Evolutionary conservation across 208 protist genomes (phyloP), one percentile per base, ranked within the genome.

Genomic region (Kentomonas sorsogonicus): DNA sequence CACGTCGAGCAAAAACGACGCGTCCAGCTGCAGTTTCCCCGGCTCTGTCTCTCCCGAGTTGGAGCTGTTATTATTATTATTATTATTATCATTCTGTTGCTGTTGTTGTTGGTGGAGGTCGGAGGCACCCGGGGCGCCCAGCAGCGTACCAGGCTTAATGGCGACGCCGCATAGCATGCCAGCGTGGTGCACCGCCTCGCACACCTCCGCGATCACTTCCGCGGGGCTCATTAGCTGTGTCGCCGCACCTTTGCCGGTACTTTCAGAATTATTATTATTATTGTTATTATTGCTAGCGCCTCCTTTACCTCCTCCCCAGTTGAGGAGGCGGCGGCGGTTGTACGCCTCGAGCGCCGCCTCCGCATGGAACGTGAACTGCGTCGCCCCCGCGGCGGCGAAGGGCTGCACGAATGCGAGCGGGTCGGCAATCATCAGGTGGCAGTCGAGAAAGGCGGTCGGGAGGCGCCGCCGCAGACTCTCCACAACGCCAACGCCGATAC

Each of bases 351-450:
- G 66, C 5, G 79, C 78, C 2, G 93, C 94, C 66, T 98, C 97
- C n/a, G 97, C 66, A 62, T 98, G 97, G 67, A 98, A 98, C 13
- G 94, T 98, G 62, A 97, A 84, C 56, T 93, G 85, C 16, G 76
- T 81, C 7, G 91, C 95, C 5, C 94, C 95, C 1, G 92, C 93
- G 39, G 83, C 83, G 18, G 81, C 88, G 47, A 97, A 87, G 22
- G 85, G 79, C 6, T 66, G 62, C 20, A 98, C 76, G 79, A 87
- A 98, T 67, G 90, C 65, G 10, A 82, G 68, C 2, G 97, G 97
- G 27, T 96, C 48, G 1, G 77, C 85, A 22, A 99, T 92, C 97
- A 99, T 99, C 69, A 97, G 82, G 64, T 99, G 97, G 44, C 96
- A 97, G 69, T 99, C 97, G 3, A 98, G 72, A 64, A 97, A 97